Evolutionary conservation across 2,329 filamentous ascomycete genomes (phyloP).

Genomic region (Fusarium sp.): DNA sequence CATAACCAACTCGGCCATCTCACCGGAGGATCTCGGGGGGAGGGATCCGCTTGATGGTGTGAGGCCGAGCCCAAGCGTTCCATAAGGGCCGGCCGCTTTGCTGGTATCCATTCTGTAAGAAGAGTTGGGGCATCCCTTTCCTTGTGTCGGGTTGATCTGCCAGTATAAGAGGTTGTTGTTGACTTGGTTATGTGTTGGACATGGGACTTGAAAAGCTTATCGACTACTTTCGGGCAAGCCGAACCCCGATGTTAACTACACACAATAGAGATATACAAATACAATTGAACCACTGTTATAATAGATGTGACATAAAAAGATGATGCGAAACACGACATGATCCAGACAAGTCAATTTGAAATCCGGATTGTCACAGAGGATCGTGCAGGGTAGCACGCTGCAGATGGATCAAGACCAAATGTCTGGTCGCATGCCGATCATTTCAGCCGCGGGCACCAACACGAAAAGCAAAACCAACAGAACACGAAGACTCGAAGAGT

Average conservation of each 20-base stretch:
- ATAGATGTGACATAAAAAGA: background rate
- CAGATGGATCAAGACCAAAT: background rate
- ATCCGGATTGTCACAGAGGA: background rate
- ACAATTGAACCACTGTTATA: background rate
- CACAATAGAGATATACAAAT: background rate
- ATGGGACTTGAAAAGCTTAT: background rate
- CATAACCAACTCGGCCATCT: constrained; percentile 40
- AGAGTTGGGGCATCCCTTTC: background rate
- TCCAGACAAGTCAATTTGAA: background rate
- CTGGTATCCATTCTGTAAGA: background rate
- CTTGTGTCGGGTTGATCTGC: background rate
- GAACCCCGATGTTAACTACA: background rate
- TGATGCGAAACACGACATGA: background rate
- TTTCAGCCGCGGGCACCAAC: background rate
- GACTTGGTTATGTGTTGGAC: background rate
- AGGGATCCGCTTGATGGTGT: constrained; percentile 22
- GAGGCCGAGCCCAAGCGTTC: background rate
- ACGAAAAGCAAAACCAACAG: constrained; percentile 3
- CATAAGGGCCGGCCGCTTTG: constrained; percentile 2
- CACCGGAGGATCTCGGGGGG: constrained; percentile 13
- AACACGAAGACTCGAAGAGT: background rate
- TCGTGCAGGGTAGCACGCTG: constrained; percentile 2
- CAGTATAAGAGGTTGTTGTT: background rate
- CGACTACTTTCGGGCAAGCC: background rate
- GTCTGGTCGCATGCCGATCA: background rate